phyloP scores from a whole-genome alignment of 208 protist genomes.

The Acanthamoeba quina region DNA sequence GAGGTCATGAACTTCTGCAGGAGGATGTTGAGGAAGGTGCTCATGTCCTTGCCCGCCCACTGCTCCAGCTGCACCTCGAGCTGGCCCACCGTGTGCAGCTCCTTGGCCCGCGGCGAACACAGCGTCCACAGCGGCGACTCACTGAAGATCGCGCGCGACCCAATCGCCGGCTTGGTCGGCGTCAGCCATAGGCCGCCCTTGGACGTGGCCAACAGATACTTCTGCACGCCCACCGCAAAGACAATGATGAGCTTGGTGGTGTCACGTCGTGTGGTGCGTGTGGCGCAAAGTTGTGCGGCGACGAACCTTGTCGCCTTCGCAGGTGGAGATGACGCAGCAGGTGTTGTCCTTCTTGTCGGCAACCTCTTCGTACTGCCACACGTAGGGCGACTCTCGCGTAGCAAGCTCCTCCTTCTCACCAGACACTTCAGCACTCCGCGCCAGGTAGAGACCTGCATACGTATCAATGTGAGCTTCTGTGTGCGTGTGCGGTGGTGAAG shows the following conservation, averaged over 20 bases:
- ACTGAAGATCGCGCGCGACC: not conserved
- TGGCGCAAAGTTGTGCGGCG: too few species aligned
- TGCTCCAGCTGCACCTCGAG: conserved; percentile 27
- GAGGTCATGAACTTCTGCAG: conserved; percentile 34
- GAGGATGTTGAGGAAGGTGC: conserved; percentile 36
- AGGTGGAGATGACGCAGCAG: not conserved
- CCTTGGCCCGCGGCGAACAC: not conserved
- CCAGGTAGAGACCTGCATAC: not conserved
- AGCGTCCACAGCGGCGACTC: conserved; percentile 29
- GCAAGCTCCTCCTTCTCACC: conserved; percentile 1
- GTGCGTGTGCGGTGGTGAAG: not conserved
- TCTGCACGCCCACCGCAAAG: not conserved
- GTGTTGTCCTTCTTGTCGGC: not conserved
- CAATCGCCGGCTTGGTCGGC: not conserved
- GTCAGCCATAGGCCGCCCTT: not conserved
- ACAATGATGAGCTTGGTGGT: not conserved
- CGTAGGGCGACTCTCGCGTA: not conserved
- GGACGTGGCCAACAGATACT: not conserved
- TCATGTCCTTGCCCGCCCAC: conserved; percentile 27
- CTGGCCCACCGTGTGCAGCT: not conserved
- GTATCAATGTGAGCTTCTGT: too few species aligned
- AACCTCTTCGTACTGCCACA: conserved; percentile 5
- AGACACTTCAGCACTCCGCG: not conserved
- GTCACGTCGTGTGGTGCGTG: not conserved
- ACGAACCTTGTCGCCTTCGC: conserved; percentile 28